Base-by-base conservation (phyloP, 2,329 filamentous ascomycete genomes). In the Hypoxylon sp. region DNA sequence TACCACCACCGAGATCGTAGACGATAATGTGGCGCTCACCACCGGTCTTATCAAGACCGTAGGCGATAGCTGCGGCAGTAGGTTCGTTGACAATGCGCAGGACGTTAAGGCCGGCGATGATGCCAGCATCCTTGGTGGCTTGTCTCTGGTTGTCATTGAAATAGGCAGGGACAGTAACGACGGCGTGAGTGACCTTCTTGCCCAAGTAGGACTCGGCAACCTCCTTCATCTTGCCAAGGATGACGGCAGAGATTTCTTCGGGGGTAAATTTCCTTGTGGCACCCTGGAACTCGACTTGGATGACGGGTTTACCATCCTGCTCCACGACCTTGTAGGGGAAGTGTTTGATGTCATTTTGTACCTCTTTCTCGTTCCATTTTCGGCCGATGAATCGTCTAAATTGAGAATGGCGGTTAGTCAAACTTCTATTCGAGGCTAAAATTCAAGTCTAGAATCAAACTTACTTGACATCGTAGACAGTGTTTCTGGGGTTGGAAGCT, bases 91-190 rank as follows among this genome's bases (percentile, higher is more conserved):
- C 93, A 71, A 97, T 94, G 85, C 94, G 94, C 79, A 97, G 91
- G 76, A 97, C 93, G 81, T 96, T 97, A 68, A 97, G 89, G 79
- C 94, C 94, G 77, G 94, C 93, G 77, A 97, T 97, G 71, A 86
- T 87, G 80, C 94, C 94, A 75, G 94, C 94, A 79, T 97, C 94
- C 89, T 97, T 97, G 82, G 94, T 97, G 68, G 94, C 94, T 83
- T 97, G 94, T 84, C 94, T 89, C 87, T 97, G 94, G 84, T 94
- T 94, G 85, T 97, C 94, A 84, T 97, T 97, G 92, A 97, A 97
- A 87, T 97, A 97, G 83, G 94, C 93, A 75, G 94, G 94, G 73
- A 97, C 94, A 69, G 94, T 97, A 71, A 97, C 94, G 76, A 97
- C 91, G 76, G 91, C 91, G 86, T 94, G 91, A 79, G 89, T 92